These are phyloP conservation scores for Penicillium verrucosum DNA, from an alignment of 2,329 filamentous ascomycete genomes.

Conservation along the genomic window DNA sequence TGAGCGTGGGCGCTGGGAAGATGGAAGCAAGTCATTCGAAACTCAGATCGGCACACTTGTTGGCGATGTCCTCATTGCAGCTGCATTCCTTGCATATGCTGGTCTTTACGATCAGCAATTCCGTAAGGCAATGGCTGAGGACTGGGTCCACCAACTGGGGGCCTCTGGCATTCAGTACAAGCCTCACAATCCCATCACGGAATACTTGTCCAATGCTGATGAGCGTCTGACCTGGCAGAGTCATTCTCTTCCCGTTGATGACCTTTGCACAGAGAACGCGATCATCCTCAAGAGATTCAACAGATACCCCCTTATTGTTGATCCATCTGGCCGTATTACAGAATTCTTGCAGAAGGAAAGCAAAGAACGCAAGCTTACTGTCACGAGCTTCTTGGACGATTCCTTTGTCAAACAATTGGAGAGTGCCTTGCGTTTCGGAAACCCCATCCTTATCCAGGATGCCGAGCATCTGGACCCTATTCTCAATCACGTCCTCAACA, in stretches of 20 bases:
- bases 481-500: constrained; percentile 97
- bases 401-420: constrained; percentile 98
- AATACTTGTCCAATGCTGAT: constrained; percentile 94
- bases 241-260: constrained; percentile 88
- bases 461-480: constrained; percentile 96
- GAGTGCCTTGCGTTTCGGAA: constrained; percentile 94
- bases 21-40: constrained; percentile 96
- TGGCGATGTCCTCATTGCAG: constrained; percentile 92
- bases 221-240: constrained; percentile 94
- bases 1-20: constrained; percentile 90
- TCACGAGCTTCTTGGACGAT: constrained; percentile 97
- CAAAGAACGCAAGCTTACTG: constrained; percentile 87
- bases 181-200: constrained; percentile 86
- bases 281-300: constrained; percentile 98
- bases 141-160: constrained; percentile 91
- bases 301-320: constrained; percentile 95
- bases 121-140: constrained; percentile 94
- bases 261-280: constrained; percentile 97
- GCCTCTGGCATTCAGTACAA: constrained; percentile 94
- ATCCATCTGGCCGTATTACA: constrained; percentile 89
- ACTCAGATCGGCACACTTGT: constrained; percentile 96
- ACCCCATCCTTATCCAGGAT: constrained; percentile 97
- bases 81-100: constrained; percentile 93
- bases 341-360: constrained; percentile 95
- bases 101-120: constrained; percentile 98